These are phyloP conservation scores for Cercospora beticola DNA, from an alignment of 2,329 filamentous ascomycete genomes.

Conservation along the genomic window DNA sequence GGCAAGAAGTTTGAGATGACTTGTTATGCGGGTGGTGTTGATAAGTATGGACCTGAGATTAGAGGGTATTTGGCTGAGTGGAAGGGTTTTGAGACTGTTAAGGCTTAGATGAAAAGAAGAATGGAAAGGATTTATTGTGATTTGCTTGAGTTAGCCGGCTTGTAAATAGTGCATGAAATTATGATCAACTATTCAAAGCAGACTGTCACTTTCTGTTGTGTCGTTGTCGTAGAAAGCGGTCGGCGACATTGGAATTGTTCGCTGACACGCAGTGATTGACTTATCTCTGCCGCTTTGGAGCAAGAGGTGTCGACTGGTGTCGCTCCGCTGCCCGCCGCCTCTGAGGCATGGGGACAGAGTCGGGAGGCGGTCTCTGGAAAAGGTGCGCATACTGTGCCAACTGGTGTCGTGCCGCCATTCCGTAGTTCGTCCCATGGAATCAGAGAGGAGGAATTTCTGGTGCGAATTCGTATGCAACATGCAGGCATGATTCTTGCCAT, in stretches of 20 bases:
- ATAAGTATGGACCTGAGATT: slow-evolving; percentile 33
- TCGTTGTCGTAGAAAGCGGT: neutral
- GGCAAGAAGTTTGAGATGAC: slow-evolving; percentile 34
- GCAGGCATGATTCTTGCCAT: too few species aligned
- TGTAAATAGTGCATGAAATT: neutral
- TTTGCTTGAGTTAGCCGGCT: neutral
- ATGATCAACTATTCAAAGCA: neutral
- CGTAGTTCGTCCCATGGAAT: too few species aligned
- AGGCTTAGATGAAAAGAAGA: slow-evolving; percentile 17
- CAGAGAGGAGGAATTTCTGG: too few species aligned
- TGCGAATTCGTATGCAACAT: too few species aligned
- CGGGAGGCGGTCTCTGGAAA: neutral
- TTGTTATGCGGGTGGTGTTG: slow-evolving; percentile 34
- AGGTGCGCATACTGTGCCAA: neutral
- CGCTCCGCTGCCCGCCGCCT: too few species aligned
- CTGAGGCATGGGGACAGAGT: too few species aligned
- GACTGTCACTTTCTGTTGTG: neutral
- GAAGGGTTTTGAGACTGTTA: slow-evolving; percentile 32
- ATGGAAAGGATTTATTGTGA: neutral
- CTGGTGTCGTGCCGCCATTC: neutral
- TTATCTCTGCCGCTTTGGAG: too few species aligned
- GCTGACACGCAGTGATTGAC: too few species aligned
- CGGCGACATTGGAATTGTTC: neutral
- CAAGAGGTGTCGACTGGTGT: too few species aligned
- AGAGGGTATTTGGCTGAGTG: slow-evolving; percentile 25